Base-by-base conservation (phyloP, 2,329 filamentous ascomycete genomes). In the Colletotrichum plurivorum region DNA sequence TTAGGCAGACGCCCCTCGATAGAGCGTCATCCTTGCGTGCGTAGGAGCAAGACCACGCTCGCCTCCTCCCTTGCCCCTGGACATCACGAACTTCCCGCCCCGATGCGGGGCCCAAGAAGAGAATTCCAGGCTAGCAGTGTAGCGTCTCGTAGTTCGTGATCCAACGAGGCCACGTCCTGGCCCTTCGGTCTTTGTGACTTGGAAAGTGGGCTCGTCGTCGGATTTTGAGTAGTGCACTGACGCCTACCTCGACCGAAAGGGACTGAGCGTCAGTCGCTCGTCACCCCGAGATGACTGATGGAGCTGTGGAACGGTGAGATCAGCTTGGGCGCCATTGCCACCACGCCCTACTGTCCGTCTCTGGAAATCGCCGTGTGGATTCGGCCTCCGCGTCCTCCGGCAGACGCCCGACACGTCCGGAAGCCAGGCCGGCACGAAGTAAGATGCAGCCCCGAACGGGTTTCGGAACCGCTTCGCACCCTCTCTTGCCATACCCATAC, bases 331-430 rank as follows among this genome's bases (percentile, higher is more conserved):
- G 45, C 25, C n/a, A 20, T 46, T 10, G 31, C 31, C 31, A 36
- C 31, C 31, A 36, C 31, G 31, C 31, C 41, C 16, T 43, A 15
- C 10, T 43, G 41, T 22, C 61, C 49, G 49, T 52, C 15, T 20
- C 18, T 41, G 18, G 18, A 45, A 22, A 52, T 25, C 52, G 12
- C 39, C 18, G 18, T 18, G 43, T 51, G 18, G 36, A 51, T 20
- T 39, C 25, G 27, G 49, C 41, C 31, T 45, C 62, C 62, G 52
- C 43, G 22, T 49, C 41, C 16, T 57, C 66, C 55, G 56, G 58
- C 66, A 51, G 66, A 66, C 41, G 36, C 43, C 66, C 62, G 51
- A 61, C 61, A 18, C 55, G 60, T 60, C 45, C 66, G 62, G 66
- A 66, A 66, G 36, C 31, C 36, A 60, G 22, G 25, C 62, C 66